Evolutionary conservation across 192 early-diverging fungal species (phyloP), one percentile per base, ranked within the genome.

Genomic region (Coemansia sp.): DNA sequence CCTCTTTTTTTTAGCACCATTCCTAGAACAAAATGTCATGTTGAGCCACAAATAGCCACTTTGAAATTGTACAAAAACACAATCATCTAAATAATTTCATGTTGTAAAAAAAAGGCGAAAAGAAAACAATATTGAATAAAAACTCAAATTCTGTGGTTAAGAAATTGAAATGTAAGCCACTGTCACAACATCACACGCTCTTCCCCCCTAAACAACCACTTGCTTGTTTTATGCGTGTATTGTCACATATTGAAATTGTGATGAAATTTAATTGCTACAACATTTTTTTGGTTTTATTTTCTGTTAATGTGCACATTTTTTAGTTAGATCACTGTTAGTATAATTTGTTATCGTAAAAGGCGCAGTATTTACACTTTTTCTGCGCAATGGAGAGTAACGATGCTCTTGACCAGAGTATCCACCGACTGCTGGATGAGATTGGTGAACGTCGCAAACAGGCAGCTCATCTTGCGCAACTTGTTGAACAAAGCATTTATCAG

Each of bases 401-500:
- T 17, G 22, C 19, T 23, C 32, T 53, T 6, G 63, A 65, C 63
- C 33, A 65, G 54, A 63, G 64, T 57, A 67, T 80, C 36, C 61
- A 66, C 27, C 42, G 23, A 32, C 36, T 80, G 39, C 50, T 80
- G 22, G 39, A 53, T 0, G 72, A 80, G 25, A 59, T 80, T 30
- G 30, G 56, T 2, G 30, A 66, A 33, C 71, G 68, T 0, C 61
- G 72, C 20, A 39, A 67, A 17, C 64, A 74, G 50, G 77, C 77
- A n/a, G 54, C 57, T 23, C 72, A 33, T 3, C 32, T 80, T 58
- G 72, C 65, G 30, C 64, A 56, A 23, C 57, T 64, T 8, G 39
- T 74, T 23, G 78, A 80, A 42, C 72, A 67, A 54, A 78, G 76
- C 42, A 65, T 72, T 23, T 51, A 59, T 39, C 59, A 62, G 20